A percentile compares a stretch with the other conserved stretches of the same genome.
These are phyloP conservation scores for Sporothrix humicola DNA, from an alignment of 2,329 filamentous ascomycete species.

Conservation along the genomic window DNA sequence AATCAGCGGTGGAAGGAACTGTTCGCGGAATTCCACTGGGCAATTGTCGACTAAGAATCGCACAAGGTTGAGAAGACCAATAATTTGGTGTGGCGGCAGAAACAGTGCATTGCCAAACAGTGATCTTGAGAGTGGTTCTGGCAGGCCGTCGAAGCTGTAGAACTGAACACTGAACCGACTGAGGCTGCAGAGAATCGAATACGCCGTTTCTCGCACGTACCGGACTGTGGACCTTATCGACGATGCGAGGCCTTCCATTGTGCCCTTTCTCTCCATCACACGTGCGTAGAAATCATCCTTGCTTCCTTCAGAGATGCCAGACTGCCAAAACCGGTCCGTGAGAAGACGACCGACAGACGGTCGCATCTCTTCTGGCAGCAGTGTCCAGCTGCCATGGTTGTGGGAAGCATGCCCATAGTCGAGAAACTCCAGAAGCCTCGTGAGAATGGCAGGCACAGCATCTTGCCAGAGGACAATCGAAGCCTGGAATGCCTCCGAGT, in stretches of 20 bases:
- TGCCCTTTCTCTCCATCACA: slow-evolving; percentile 85
- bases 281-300: slow-evolving; percentile 96
- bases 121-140: slow-evolving; percentile 80
- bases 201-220: slow-evolving; percentile 89
- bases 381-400: slow-evolving; percentile 81
- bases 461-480: slow-evolving; percentile 86
- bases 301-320: slow-evolving; percentile 92
- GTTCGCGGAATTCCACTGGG: slow-evolving; percentile 73
- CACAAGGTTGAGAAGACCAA: slow-evolving; percentile 87
- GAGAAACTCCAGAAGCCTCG: slow-evolving; percentile 81
- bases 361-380: slow-evolving; percentile 76
- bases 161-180: slow-evolving; percentile 85
- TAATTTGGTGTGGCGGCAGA: slow-evolving; percentile 90
- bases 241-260: slow-evolving; percentile 91
- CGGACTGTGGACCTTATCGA: slow-evolving; percentile 88
- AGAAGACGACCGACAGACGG: slow-evolving; percentile 80
- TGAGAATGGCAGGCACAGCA: slow-evolving; percentile 80
- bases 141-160: slow-evolving; percentile 86
- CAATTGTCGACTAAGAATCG: slow-evolving; percentile 91
- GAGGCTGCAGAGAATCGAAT: slow-evolving; percentile 93
- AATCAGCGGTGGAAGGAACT: slow-evolving; percentile 85
- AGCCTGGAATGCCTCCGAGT: slow-evolving; percentile 72
- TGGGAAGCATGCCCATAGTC: slow-evolving; percentile 92
- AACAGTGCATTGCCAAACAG: slow-evolving; percentile 82
- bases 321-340: slow-evolving; percentile 97